These are phyloP conservation scores for Taiwanofungus camphoratus DNA, from an alignment of 1,284 basidiomycete genomes.

Conservation along the genomic window DNA sequence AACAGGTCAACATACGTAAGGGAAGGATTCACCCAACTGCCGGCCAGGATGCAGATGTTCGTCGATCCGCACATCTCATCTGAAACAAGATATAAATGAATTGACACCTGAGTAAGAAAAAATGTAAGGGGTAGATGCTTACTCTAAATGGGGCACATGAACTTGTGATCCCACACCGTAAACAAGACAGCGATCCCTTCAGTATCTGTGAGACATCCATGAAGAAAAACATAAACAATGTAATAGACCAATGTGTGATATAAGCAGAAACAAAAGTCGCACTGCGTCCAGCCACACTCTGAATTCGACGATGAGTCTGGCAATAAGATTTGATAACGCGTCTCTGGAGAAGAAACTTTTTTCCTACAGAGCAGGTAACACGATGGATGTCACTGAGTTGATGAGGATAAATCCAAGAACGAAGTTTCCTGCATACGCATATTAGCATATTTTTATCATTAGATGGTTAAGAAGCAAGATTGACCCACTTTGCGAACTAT, in stretches of 20 bases:
- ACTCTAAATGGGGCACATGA: slow-evolving; percentile 42
- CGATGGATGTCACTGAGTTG: slow-evolving; percentile 43
- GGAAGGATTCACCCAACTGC: slow-evolving; percentile 50
- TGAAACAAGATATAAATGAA: not conserved
- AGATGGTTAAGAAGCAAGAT: not conserved
- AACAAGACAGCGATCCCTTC: slow-evolving; percentile 45
- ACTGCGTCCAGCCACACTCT: slow-evolving; percentile 53
- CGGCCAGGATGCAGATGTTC: slow-evolving; percentile 43
- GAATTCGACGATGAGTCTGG: slow-evolving; percentile 47
- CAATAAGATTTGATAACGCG: too few relatives aligned
- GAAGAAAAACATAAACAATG: not conserved
- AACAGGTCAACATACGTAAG: slow-evolving; percentile 36
- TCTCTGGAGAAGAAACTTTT: too few relatives aligned
- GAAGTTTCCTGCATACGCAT: slow-evolving; percentile 32
- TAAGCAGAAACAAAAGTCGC: slow-evolving; percentile 41
- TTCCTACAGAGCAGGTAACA: slow-evolving; percentile 47
- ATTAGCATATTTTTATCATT: not conserved
- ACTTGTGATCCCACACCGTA: slow-evolving; percentile 35
- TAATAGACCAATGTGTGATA: slow-evolving; percentile 41
- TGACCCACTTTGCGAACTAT: slow-evolving; percentile 36
- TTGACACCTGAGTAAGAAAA: too few relatives aligned
- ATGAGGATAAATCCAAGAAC: slow-evolving; percentile 40
- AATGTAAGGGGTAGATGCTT: slow-evolving; percentile 8
- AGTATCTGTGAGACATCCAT: not conserved
- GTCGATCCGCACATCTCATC: slow-evolving; percentile 38